A percentile compares a stretch with the other conserved stretches of the same genome.
Evolutionary conservation across 169 alveolate genomes (phyloP).

Genomic region (Theileria equi): DNA sequence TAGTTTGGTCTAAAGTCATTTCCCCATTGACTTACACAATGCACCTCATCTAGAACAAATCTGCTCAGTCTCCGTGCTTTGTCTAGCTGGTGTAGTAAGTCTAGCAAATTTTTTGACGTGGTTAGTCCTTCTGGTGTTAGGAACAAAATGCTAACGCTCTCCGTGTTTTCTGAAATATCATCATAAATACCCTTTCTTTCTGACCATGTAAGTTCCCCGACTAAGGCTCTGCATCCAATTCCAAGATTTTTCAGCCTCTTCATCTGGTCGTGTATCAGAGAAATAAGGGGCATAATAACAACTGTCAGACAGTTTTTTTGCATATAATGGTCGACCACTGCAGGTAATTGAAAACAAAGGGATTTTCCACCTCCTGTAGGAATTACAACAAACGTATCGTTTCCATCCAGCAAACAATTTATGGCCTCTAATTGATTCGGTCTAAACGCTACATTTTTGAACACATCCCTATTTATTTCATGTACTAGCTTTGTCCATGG

Average conservation of each 20-base stretch:
- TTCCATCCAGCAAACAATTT: slow-evolving; percentile 85
- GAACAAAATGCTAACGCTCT: slow-evolving; percentile 69
- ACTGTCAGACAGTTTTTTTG: slow-evolving; percentile 81
- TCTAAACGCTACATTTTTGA: slow-evolving; percentile 71
- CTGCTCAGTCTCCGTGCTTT: slow-evolving; percentile 79
- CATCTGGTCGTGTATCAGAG: slow-evolving; percentile 91
- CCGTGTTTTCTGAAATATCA: slow-evolving; percentile 7
- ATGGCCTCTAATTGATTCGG: slow-evolving; percentile 90
- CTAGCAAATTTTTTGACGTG: slow-evolving; percentile 75
- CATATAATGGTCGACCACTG: slow-evolving; percentile 69
- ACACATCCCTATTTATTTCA: slow-evolving; percentile 63
- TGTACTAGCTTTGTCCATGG: slow-evolving; percentile 65
- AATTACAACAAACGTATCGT: slow-evolving; percentile 92
- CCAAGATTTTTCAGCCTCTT: slow-evolving; percentile 57
- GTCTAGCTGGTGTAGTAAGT: slow-evolving; percentile 74
- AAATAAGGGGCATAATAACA: slow-evolving; percentile 89
- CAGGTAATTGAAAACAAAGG: slow-evolving; percentile 92
- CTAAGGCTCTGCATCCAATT: slow-evolving; percentile 53
- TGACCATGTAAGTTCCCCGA: slow-evolving; percentile 37
- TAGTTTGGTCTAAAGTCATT: slow-evolving; percentile 97
- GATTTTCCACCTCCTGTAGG: slow-evolving; percentile 99
- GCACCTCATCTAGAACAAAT: slow-evolving; percentile 99
- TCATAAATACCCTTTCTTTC: slow-evolving; percentile 26
- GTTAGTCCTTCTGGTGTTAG: slow-evolving; percentile 93
- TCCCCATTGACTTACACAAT: slow-evolving; percentile 99